phyloP scores from a whole-genome alignment of 2,329 filamentous ascomycete genomes.

The Ophiostoma triangulosporum region DNA sequence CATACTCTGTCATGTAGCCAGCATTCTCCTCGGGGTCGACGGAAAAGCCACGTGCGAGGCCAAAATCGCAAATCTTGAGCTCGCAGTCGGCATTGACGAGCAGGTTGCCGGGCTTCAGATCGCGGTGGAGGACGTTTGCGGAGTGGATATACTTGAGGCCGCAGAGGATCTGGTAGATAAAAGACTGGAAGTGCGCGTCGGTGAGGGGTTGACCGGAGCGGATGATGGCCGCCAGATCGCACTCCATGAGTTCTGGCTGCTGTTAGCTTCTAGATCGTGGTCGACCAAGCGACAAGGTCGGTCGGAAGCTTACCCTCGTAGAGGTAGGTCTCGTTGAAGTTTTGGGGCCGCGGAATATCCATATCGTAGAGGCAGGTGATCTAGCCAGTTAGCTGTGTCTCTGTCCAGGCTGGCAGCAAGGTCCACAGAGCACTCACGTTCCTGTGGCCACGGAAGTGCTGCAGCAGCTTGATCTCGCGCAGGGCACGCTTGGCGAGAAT shows the following conservation, averaged over 20 bases:
- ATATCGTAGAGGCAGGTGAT: slow-evolving; percentile 99
- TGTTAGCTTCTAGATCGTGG: neutral
- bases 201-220: slow-evolving; percentile 92
- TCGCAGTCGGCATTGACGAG: slow-evolving; percentile 98
- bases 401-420: neutral
- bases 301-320: slow-evolving; percentile 59
- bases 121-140: slow-evolving; percentile 91
- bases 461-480: slow-evolving; percentile 95
- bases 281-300: neutral
- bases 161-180: slow-evolving; percentile 99
- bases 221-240: slow-evolving; percentile 94
- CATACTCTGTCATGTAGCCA: slow-evolving; percentile 99
- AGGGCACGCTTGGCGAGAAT: slow-evolving; percentile 95
- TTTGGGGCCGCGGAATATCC: slow-evolving; percentile 94
- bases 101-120: slow-evolving; percentile 92
- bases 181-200: slow-evolving; percentile 98
- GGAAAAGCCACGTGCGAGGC: slow-evolving; percentile 89
- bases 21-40: slow-evolving; percentile 96
- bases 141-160: slow-evolving; percentile 99
- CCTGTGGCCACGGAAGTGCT: slow-evolving; percentile 87
- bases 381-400: slow-evolving; percentile 32
- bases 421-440: slow-evolving; percentile 43
- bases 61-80: slow-evolving; percentile 98
- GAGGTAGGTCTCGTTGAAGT: slow-evolving; percentile 98
- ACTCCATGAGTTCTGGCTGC: slow-evolving; percentile 92